phyloP scores from a whole-genome alignment of 2,329 filamentous ascomycete species.

The Huntiella decipiens region DNA sequence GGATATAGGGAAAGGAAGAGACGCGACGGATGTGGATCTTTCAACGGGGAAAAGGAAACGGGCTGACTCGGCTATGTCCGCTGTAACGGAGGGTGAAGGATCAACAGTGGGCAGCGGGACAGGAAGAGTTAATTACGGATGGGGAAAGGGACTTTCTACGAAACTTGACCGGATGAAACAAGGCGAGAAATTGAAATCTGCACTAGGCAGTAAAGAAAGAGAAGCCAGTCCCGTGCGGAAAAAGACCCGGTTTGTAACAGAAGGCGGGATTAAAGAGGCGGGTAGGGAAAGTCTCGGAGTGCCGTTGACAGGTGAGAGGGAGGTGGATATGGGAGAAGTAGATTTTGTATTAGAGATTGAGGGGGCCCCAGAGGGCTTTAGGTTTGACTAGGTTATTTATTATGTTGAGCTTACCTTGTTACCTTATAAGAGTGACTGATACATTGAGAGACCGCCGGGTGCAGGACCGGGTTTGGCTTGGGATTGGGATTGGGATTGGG shows the following conservation, averaged over 20 bases:
- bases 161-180: conserved; percentile 44
- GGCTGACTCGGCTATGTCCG: conserved; percentile 27
- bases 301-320: conserved; percentile 11
- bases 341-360: conserved; percentile 11
- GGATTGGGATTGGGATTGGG: conserved; percentile 14
- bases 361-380: conserved; percentile 10
- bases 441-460: neutral
- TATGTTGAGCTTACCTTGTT: neutral
- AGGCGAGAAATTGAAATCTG: conserved; percentile 28
- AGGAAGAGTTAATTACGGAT: conserved; percentile 24
- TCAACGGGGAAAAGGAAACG: conserved; percentile 45
- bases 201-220: conserved; percentile 14
- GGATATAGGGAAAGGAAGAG: conserved; percentile 21
- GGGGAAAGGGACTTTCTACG: conserved; percentile 34
- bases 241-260: conserved; percentile 64
- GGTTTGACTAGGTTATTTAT: conserved; percentile 2
- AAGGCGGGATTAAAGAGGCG: conserved; percentile 58
- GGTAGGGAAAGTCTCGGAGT: conserved; percentile 50
- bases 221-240: conserved; percentile 36
- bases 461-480: neutral
- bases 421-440: neutral
- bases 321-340: conserved; percentile 5
- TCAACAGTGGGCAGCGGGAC: conserved; percentile 15
- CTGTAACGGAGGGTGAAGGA: conserved; percentile 13
- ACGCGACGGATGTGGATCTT: conserved; percentile 30